phyloP scores from a whole-genome alignment of 1,284 basidiomycete genomes.

The Irpex sp. region DNA sequence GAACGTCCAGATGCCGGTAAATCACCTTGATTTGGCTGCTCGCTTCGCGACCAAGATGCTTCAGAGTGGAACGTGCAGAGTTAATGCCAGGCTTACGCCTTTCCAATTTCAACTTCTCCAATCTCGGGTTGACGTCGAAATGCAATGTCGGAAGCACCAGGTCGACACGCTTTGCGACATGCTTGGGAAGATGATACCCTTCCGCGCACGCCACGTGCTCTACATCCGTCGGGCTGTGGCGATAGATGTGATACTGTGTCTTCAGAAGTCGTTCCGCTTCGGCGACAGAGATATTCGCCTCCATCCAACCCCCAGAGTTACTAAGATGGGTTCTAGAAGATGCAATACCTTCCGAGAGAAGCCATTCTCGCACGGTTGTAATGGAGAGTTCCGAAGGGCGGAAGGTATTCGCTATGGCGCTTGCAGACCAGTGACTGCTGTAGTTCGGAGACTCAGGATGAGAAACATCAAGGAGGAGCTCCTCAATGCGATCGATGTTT shows the following conservation, averaged over 20 bases:
- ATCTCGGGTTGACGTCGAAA: slow-evolving; percentile 17
- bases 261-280: slow-evolving; percentile 41
- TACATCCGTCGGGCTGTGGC: slow-evolving; percentile 30
- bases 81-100: not conserved
- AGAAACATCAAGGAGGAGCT: slow-evolving; percentile 38
- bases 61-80: no score
- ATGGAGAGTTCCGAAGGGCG: slow-evolving; percentile 37
- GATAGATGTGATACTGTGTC: slow-evolving; percentile 42
- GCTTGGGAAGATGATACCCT: slow-evolving; percentile 20
- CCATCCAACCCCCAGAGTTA: slow-evolving; percentile 35
- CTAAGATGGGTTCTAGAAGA: slow-evolving; percentile 28
- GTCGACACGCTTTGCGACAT: slow-evolving; percentile 20
- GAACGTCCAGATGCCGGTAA: not conserved
- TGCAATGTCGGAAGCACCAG: slow-evolving; percentile 20
- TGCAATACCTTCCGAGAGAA: slow-evolving; percentile 25
- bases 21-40: no score
- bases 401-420: slow-evolving; percentile 34
- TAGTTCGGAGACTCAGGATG: slow-evolving; percentile 38
- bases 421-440: slow-evolving; percentile 37
- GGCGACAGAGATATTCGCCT: slow-evolving; percentile 36
- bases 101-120: not conserved
- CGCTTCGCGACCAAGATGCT: no score
- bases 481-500: slow-evolving; percentile 37
- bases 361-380: slow-evolving; percentile 28
- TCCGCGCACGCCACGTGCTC: slow-evolving; percentile 25